Evolutionary conservation across 345 rosid species (phyloP).

Genomic region (Atalantia buxifolia): DNA sequence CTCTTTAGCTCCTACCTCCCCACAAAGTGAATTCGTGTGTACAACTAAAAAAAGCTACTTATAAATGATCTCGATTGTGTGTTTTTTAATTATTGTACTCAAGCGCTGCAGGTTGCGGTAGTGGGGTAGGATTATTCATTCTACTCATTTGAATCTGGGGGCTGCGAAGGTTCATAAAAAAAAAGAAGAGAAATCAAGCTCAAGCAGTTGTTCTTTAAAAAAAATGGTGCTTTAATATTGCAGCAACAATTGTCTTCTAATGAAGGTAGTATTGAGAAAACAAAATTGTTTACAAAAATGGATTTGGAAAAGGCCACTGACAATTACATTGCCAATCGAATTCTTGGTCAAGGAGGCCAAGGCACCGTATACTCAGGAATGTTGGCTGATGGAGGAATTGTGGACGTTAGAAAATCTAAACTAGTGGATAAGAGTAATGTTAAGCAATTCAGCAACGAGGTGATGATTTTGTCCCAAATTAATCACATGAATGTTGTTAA

Average conservation of each 20-base stretch:
- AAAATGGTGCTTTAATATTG: not conserved
- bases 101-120: not conserved
- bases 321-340: not conserved
- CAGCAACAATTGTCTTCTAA: not conserved
- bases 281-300: not conserved
- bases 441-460: not conserved
- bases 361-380: slow-evolving; percentile 4
- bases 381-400: not conserved
- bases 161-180: not conserved
- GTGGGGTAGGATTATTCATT: not conserved
- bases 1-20: too few species aligned
- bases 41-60: too few species aligned
- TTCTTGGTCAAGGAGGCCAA: slow-evolving; percentile 2
- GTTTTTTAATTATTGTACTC: too few species aligned
- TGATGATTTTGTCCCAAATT: not conserved
- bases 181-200: not conserved
- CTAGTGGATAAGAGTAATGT: not conserved
- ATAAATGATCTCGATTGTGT: too few species aligned
- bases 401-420: not conserved
- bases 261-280: not conserved
- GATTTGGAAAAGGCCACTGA: not conserved
- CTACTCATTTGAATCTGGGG: not conserved
- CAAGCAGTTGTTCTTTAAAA: not conserved
- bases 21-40: too few species aligned
- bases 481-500: not conserved